These are phyloP conservation scores for Apostasia ramifera DNA, from an alignment of 106 monocot genomes.

Conservation along the genomic window DNA sequence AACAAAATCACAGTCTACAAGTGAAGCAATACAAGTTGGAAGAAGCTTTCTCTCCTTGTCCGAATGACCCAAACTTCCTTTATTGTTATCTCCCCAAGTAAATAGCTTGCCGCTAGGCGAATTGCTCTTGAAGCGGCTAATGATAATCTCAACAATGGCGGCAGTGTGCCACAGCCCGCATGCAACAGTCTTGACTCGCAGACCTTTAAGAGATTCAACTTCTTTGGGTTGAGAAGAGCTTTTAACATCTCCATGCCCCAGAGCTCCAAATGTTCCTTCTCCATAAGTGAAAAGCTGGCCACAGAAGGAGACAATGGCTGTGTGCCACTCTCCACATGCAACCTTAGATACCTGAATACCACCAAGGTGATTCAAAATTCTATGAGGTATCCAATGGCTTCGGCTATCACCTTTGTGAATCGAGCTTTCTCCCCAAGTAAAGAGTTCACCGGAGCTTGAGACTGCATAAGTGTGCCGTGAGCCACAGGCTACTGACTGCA, in stretches of 20 bases:
- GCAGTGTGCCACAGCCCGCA: conserved; percentile 69
- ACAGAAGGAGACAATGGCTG: conserved; percentile 33
- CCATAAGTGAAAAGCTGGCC: conserved; percentile 60
- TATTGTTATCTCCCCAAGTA: conserved; percentile 58
- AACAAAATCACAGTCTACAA: conserved; percentile 44
- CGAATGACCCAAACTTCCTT: conserved; percentile 45
- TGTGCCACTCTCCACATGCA: conserved; percentile 65
- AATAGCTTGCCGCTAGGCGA: conserved; percentile 40
- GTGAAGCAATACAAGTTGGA: conserved; percentile 47
- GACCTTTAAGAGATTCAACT: conserved; percentile 41
- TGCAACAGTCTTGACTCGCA: conserved; percentile 46
- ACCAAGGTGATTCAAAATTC: conserved; percentile 21
- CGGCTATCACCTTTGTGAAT: conserved; percentile 7
- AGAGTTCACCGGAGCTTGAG: conserved; percentile 50
- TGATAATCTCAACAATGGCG: conserved; percentile 37
- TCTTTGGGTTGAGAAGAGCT: conserved; percentile 42
- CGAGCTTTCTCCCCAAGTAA: conserved; percentile 38
- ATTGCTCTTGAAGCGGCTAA: conserved; percentile 25
- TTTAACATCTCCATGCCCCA: conserved; percentile 49
- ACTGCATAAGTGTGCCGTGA: conserved; percentile 42
- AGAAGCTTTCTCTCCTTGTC: conserved; percentile 37
- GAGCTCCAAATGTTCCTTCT: conserved; percentile 62
- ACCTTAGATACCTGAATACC: conserved; percentile 28
- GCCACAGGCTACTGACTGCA: conserved; percentile 37
- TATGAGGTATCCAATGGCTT: conserved; percentile 54